Percentiles rank a stretch among this genome's conserved stretches.
These are phyloP conservation scores for Diaporthe vaccinii DNA, from an alignment of 2,329 filamentous ascomycete genomes.

Conservation along the genomic window DNA sequence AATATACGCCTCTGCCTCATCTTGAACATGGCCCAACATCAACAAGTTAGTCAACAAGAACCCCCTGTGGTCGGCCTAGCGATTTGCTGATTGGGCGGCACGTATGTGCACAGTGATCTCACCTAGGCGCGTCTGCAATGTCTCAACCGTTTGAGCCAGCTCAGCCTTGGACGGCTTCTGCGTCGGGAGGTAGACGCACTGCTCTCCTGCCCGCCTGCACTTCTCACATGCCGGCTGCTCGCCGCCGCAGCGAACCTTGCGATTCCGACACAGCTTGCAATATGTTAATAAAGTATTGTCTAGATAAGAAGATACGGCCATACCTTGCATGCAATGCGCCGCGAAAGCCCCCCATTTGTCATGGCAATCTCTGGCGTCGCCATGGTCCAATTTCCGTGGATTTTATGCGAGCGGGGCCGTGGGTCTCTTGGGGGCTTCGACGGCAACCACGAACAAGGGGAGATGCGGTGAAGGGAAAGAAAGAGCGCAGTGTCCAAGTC, in stretches of 20 bases:
- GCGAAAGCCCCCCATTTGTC: neutral
- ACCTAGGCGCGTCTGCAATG: constrained; percentile 2
- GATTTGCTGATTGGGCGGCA: no score
- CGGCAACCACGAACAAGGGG: neutral
- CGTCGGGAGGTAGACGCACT: neutral
- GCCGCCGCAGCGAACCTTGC: constrained; percentile 11
- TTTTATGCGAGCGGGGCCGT: neutral
- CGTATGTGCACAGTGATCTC: neutral
- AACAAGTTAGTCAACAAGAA: neutral
- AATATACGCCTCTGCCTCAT: neutral
- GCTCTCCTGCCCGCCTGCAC: neutral
- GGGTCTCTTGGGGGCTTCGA: neutral
- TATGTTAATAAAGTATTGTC: neutral
- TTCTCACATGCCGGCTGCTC: constrained; percentile 12
- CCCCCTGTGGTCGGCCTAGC: accelerated
- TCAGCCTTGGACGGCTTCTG: constrained; percentile 14
- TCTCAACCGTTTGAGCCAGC: neutral
- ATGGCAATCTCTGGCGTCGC: neutral
- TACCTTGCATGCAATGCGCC: constrained; percentile 10
- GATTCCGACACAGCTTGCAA: neutral
- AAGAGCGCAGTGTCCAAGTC: no score
- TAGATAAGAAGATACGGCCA: neutral
- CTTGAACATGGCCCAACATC: neutral
- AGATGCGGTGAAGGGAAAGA: neutral
- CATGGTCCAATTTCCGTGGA: neutral